These are phyloP conservation scores for Mitragyna speciosa DNA, from an alignment of 257 asterid genomes.

Conservation along the genomic window DNA sequence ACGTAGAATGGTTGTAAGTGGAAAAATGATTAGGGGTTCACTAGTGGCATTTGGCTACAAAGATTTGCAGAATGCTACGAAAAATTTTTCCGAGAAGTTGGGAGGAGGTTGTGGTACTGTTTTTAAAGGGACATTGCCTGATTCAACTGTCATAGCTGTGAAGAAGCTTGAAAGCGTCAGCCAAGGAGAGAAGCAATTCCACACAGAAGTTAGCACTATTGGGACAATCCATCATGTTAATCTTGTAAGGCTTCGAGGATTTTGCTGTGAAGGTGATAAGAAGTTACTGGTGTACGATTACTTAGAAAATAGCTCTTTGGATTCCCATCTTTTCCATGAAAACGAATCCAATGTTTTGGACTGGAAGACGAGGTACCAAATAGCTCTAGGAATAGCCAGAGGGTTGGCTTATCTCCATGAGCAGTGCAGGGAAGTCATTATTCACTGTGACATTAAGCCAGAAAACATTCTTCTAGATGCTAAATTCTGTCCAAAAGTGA, in stretches of 20 bases:
- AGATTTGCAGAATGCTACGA: conserved; percentile 45
- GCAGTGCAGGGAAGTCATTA: conserved; percentile 51
- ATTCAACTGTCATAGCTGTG: conserved; percentile 47
- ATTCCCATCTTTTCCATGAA: conserved; percentile 39
- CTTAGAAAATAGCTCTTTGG: conserved; percentile 47
- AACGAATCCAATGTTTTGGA: conserved; percentile 32
- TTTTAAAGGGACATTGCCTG: conserved; percentile 46
- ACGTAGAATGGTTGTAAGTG: conserved; percentile 15
- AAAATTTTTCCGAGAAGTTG: conserved; percentile 46
- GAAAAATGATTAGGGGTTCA: conserved; percentile 35
- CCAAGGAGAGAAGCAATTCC: conserved; percentile 62
- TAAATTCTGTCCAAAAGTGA: conserved; percentile 49
- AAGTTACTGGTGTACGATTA: conserved; percentile 49
- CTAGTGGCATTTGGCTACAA: conserved; percentile 36
- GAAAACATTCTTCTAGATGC: conserved; percentile 46
- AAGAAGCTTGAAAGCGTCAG: conserved; percentile 51
- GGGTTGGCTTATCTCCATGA: conserved; percentile 62
- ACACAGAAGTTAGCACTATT: conserved; percentile 58
- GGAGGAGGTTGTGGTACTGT: conserved; percentile 59
- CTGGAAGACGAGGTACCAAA: conserved; percentile 46
- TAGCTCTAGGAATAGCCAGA: conserved; percentile 58
- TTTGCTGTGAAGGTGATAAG: conserved; percentile 43
- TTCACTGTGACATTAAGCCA: conserved; percentile 56
- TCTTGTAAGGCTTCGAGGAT: conserved; percentile 52
- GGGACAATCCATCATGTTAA: conserved; percentile 58